These are phyloP conservation scores for Malassezia obtusa DNA, from an alignment of 1,284 basidiomycete genomes.

Conservation along the genomic window DNA sequence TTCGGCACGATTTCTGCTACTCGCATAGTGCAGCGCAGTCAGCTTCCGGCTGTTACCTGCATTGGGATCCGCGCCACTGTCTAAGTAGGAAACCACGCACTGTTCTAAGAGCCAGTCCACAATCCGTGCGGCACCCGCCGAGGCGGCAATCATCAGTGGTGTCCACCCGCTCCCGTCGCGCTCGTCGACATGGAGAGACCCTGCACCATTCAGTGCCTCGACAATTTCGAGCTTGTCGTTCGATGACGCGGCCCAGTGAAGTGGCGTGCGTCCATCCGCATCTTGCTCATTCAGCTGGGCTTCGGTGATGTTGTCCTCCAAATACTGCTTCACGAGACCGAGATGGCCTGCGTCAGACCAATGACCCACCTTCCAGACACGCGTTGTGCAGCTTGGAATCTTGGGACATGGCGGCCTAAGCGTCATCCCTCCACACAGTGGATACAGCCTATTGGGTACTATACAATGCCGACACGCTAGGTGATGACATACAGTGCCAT, in stretches of 20 bases:
- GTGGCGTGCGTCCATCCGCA: slow-evolving; percentile 21
- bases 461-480: slow-evolving; percentile 1
- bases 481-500: slow-evolving; percentile 36
- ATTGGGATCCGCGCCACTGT: slow-evolving; percentile 19
- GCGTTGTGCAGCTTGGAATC: slow-evolving; percentile 10
- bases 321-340: slow-evolving; percentile 2
- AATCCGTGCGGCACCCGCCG: slow-evolving; percentile 14
- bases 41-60: slow-evolving; percentile 16
- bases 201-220: slow-evolving; percentile 8
- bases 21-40: slow-evolving; percentile 28
- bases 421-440: slow-evolving; percentile 6
- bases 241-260: slow-evolving; percentile 23
- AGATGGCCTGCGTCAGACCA: slow-evolving; percentile 3
- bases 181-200: slow-evolving; percentile 5
- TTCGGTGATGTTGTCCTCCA: neutral
- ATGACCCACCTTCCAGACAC: slow-evolving; percentile 11
- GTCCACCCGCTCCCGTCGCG: slow-evolving; percentile 21
- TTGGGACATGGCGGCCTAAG: slow-evolving; percentile 6
- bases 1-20: slow-evolving; percentile 25
- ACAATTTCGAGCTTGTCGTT: slow-evolving; percentile 11
- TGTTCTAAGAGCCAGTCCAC: slow-evolving; percentile 16
- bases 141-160: slow-evolving; percentile 25
- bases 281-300: slow-evolving; percentile 13
- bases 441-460: neutral
- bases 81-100: slow-evolving; percentile 1